These are phyloP conservation scores for Populus davidiana DNA, from an alignment of 345 rosid genomes.

Conservation along the genomic window DNA sequence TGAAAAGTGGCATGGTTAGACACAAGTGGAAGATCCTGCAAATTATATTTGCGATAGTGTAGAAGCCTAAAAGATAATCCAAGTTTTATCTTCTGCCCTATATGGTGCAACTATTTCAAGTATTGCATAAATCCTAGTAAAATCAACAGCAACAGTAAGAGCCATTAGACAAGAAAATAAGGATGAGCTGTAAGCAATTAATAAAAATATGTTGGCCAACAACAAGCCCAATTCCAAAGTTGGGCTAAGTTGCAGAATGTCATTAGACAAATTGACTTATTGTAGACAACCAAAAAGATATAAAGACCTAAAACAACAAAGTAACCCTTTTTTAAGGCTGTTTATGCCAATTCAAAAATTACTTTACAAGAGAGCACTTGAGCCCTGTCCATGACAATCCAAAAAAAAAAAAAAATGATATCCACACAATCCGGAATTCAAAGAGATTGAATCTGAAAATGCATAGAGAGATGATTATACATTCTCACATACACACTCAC, in stretches of 20 bases:
- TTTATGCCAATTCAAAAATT: no score
- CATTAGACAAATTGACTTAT: background rate
- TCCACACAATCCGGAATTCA: background rate
- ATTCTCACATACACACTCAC: background rate
- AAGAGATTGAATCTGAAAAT: background rate
- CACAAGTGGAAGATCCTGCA: no score
- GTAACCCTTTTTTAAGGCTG: background rate
- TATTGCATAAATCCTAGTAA: background rate
- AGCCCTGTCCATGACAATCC: background rate
- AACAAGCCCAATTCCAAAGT: background rate
- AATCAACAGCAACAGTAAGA: background rate
- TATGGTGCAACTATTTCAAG: background rate
- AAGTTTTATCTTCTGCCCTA: background rate
- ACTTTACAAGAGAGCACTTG: background rate
- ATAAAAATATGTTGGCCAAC: background rate
- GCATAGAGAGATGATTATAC: background rate
- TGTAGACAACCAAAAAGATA: background rate
- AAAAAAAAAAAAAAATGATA: no score
- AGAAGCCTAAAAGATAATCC: background rate
- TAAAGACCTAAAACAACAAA: background rate
- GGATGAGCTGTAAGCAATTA: background rate
- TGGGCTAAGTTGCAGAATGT: background rate
- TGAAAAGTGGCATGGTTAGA: background rate
- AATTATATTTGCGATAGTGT: no score
- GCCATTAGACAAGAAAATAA: background rate